Conservation (phyloP, 2,329 filamentous ascomycete species). For the Fusarium papillatum region DNA sequence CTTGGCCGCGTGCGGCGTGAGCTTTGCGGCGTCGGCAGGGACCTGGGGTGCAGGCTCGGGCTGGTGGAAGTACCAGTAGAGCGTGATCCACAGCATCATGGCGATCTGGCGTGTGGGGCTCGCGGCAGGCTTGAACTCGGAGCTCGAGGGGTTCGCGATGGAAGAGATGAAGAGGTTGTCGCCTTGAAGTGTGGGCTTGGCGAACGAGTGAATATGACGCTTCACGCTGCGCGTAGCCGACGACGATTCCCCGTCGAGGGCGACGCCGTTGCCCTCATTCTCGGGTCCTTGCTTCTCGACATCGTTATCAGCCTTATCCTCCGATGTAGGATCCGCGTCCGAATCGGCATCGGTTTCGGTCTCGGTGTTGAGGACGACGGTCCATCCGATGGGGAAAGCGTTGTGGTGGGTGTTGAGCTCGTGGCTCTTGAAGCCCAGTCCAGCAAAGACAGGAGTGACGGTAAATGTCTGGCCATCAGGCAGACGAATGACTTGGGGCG, state of each 20-base stretch:
- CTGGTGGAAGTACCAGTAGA: slow-evolving; percentile 99
- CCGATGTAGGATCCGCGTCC: slow-evolving; percentile 8
- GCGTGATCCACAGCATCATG: slow-evolving; percentile 95
- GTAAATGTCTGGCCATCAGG: slow-evolving; percentile 90
- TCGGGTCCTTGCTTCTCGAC: slow-evolving; percentile 39
- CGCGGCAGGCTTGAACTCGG: slow-evolving; percentile 82
- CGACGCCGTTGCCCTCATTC: slow-evolving; percentile 33
- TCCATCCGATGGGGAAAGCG: slow-evolving; percentile 90
- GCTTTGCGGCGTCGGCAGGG: slow-evolving; percentile 71
- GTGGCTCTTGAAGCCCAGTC: slow-evolving; percentile 88
- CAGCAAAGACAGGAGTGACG: slow-evolving; percentile 90
- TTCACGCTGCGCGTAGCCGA: slow-evolving; percentile 21
- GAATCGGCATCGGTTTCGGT: slow-evolving; percentile 60
- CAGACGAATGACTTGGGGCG: slow-evolving; percentile 71
- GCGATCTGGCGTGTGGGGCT: slow-evolving; percentile 92
- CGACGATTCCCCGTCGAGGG: slow-evolving; percentile 13
- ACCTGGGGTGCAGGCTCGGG: slow-evolving; percentile 77
- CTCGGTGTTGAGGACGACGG: slow-evolving; percentile 77
- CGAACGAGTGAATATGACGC: slow-evolving; percentile 62
- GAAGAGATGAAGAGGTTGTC: slow-evolving; percentile 94
- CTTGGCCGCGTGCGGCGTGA: slow-evolving; percentile 77
- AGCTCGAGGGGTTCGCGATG: slow-evolving; percentile 85
- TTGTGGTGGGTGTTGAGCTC: slow-evolving; percentile 78
- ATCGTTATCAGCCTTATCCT: slow-evolving; percentile 47
- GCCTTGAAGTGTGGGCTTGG: slow-evolving; percentile 78